Conservation (phyloP, 2,329 filamentous ascomycete species). For the Botrytis pseudocinerea region DNA sequence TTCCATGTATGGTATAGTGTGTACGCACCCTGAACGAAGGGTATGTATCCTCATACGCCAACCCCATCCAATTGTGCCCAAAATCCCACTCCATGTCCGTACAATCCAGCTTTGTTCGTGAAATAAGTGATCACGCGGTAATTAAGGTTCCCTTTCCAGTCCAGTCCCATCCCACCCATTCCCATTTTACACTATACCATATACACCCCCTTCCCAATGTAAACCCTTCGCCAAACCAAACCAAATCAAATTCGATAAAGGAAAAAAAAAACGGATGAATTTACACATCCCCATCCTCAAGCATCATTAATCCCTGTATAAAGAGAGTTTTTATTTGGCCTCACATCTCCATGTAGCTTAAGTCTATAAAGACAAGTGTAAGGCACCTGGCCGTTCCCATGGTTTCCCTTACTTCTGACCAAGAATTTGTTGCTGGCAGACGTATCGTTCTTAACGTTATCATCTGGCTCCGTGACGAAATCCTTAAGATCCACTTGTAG, state of each 20-base stretch:
- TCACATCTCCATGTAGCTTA: conserved; percentile 52
- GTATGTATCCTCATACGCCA: neutral
- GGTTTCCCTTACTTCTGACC: conserved; percentile 58
- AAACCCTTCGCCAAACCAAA: neutral
- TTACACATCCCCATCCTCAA: neutral
- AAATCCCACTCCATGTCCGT: neutral
- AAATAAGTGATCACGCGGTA: neutral
- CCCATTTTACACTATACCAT: neutral
- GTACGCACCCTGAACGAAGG: neutral
- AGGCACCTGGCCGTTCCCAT: conserved; percentile 49
- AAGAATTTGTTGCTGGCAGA: conserved; percentile 53
- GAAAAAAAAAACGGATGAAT: neutral
- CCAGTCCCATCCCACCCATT: neutral
- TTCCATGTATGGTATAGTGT: neutral
- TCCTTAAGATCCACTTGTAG: conserved; percentile 52
- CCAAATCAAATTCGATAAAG: neutral
- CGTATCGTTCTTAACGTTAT: conserved; percentile 24
- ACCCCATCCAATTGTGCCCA: neutral
- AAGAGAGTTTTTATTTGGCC: neutral
- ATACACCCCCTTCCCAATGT: conserved; percentile 1
- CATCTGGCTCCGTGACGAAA: conserved; percentile 38
- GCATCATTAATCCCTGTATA: neutral
- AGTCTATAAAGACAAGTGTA: conserved; percentile 68
- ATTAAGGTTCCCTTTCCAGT: neutral
- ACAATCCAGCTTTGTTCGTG: conserved; percentile 5